These are phyloP conservation scores for Geotrichum phurueaensis DNA, from an alignment of 1,139 yeast species.

Conservation along the genomic window DNA sequence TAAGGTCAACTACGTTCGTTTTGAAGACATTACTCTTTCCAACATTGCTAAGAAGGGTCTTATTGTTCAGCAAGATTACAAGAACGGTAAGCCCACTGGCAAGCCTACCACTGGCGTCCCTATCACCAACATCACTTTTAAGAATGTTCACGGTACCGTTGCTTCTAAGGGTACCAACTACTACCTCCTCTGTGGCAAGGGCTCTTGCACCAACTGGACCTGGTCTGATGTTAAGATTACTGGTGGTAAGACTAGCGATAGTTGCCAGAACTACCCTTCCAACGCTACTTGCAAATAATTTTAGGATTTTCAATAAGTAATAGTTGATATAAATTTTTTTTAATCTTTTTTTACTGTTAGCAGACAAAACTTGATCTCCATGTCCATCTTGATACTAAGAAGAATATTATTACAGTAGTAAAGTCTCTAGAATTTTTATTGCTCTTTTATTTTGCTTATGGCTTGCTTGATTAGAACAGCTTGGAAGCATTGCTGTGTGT, in stretches of 20 bases:
- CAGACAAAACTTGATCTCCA: too few species aligned
- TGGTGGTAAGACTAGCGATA: constrained; percentile 3
- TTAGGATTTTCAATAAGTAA: too few species aligned
- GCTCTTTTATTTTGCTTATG: too few species aligned
- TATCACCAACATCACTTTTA: neutral
- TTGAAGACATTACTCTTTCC: constrained; percentile 5
- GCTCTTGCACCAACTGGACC: constrained; percentile 7
- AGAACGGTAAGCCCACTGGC: constrained; percentile 8
- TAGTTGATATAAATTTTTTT: neutral
- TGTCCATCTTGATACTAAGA: too few species aligned
- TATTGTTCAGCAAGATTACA: constrained; percentile 10
- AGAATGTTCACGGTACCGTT: constrained; percentile 2
- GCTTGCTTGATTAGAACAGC: too few species aligned
- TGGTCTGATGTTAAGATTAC: constrained; percentile 2
- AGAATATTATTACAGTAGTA: too few species aligned
- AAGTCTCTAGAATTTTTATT: too few species aligned
- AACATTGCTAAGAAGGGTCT: constrained; percentile 6
- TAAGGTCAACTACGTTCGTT: neutral
- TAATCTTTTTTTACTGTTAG: neutral
- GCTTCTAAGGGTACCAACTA: neutral
- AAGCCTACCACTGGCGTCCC: constrained; percentile 4
- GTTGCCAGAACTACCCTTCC: constrained; percentile 7
- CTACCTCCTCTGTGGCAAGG: constrained; percentile 10
- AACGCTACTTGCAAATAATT: neutral
- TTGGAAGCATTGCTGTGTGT: too few species aligned